A percentile compares a stretch with the other conserved stretches of the same genome.
phyloP scores from a whole-genome alignment of 257 asterid species.

The Nicotiana undulata region DNA sequence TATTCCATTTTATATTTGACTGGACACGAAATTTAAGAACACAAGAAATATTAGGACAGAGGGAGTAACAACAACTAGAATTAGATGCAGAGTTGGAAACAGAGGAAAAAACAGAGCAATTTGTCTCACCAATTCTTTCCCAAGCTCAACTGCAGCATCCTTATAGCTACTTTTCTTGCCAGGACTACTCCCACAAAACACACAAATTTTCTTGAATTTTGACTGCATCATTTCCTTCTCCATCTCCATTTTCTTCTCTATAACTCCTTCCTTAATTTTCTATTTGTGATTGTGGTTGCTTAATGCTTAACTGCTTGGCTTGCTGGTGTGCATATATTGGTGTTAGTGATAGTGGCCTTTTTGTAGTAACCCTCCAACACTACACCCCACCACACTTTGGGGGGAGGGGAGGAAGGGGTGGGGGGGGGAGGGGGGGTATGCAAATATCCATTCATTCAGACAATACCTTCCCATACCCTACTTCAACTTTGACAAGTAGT shows the following conservation, averaged over 20 bases:
- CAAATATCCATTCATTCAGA: conserved; percentile 9
- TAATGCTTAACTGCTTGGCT: neutral
- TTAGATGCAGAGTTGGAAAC: too few relatives aligned
- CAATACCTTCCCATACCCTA: neutral
- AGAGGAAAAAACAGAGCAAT: neutral
- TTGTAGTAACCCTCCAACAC: conserved; percentile 5
- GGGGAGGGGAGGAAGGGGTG: neutral
- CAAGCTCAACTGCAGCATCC: conserved; percentile 34
- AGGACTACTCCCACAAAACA: conserved; percentile 35
- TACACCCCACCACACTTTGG: conserved; percentile 7
- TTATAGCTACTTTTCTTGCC: conserved; percentile 32
- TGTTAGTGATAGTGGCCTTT: conserved; percentile 2
- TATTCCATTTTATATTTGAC: too few relatives aligned
- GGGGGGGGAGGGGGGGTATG: neutral
- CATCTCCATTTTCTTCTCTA: conserved; percentile 2
- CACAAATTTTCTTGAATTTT: conserved; percentile 34
- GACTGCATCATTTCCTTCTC: conserved; percentile 18
- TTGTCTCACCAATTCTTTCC: conserved; percentile 26
- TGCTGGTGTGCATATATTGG: neutral
- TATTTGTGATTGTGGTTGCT: neutral
- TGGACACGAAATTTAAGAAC: too few relatives aligned
- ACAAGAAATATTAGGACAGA: too few relatives aligned
- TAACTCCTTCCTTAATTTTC: neutral
- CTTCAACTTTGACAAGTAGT: neutral
- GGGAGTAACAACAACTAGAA: too few relatives aligned